Evolutionary conservation across 1,284 basidiomycete species (phyloP).

Genomic region (Phellopilus nigrolimitatus): DNA sequence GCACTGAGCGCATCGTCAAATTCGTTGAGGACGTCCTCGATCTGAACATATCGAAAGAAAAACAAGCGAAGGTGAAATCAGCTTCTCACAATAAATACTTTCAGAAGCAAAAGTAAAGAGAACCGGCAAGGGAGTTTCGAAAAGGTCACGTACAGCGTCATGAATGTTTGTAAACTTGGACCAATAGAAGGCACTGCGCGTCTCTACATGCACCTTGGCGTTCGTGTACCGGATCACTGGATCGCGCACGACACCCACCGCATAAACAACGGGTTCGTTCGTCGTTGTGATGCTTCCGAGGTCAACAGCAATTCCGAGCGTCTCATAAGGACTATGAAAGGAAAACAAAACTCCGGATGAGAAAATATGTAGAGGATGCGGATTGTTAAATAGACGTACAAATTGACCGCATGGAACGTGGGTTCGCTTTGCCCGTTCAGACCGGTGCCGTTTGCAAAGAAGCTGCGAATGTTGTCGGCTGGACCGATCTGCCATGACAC

Average conservation of each 20-base stretch:
- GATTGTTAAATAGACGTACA: not conserved
- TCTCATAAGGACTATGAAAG: conserved; percentile 3
- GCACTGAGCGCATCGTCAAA: conserved; percentile 26
- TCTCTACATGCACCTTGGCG: conserved; percentile 5
- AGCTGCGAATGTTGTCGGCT: not conserved
- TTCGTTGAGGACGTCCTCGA: conserved; percentile 27
- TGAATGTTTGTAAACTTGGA: conserved; percentile 21
- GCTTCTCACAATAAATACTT: conserved; percentile 37
- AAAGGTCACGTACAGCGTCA: conserved; percentile 6
- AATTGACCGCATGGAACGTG: not conserved
- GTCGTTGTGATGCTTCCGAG: conserved; percentile 16
- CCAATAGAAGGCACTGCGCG: no score
- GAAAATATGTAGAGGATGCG: not conserved
- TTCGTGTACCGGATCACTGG: conserved; percentile 14
- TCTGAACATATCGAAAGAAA: conserved; percentile 28
- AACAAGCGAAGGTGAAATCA: conserved; percentile 38
- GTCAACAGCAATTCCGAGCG: conserved; percentile 14
- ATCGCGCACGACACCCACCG: conserved; percentile 20
- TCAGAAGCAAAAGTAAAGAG: conserved; percentile 26
- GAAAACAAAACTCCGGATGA: not conserved
- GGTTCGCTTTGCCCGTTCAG: conserved; percentile 2
- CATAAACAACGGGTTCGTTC: conserved; percentile 14
- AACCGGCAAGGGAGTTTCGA: not conserved
- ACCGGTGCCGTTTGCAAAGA: conserved; percentile 3
- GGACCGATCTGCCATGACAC: no score